Evolutionary conservation across 441 rosid genomes (phyloP).

Genomic region (Brassica balearica): DNA sequence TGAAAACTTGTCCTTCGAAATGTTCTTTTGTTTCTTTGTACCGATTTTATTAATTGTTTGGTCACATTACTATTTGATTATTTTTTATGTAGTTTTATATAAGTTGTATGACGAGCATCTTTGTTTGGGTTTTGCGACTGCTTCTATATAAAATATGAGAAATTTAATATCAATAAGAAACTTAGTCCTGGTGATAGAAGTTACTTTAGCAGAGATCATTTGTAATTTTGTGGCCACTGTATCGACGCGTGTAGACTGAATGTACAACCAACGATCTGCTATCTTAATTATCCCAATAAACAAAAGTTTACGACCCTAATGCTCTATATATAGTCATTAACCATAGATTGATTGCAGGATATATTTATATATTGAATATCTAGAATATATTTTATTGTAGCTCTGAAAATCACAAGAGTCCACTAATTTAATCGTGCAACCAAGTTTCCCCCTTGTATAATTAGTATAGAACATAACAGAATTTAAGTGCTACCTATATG

Average conservation of each 20-base stretch:
- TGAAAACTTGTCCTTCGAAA: too few species aligned
- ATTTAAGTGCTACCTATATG: too few species aligned
- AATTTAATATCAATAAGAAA: background rate
- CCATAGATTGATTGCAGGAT: constrained; percentile 6
- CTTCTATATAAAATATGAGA: background rate
- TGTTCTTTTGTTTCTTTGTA: too few species aligned
- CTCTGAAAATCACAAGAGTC: background rate
- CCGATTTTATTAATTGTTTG: too few species aligned
- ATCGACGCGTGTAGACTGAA: constrained; percentile 12
- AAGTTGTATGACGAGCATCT: too few species aligned
- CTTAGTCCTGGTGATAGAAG: background rate
- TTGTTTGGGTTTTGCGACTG: too few species aligned
- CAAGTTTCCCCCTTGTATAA: background rate
- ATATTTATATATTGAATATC: background rate
- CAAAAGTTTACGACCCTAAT: background rate
- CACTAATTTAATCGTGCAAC: constrained; percentile 16
- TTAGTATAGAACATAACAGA: too few species aligned
- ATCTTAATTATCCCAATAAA: background rate
- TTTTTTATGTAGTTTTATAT: too few species aligned
- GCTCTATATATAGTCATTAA: constrained; percentile 6
- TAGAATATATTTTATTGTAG: background rate
- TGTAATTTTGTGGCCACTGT: background rate
- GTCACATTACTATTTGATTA: too few species aligned
- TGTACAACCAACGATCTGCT: constrained; percentile 1
- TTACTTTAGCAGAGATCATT: background rate